Evolutionary conservation across 2,329 filamentous ascomycete genomes (phyloP).

Genomic region (Neofusicoccum kwambonambiense): DNA sequence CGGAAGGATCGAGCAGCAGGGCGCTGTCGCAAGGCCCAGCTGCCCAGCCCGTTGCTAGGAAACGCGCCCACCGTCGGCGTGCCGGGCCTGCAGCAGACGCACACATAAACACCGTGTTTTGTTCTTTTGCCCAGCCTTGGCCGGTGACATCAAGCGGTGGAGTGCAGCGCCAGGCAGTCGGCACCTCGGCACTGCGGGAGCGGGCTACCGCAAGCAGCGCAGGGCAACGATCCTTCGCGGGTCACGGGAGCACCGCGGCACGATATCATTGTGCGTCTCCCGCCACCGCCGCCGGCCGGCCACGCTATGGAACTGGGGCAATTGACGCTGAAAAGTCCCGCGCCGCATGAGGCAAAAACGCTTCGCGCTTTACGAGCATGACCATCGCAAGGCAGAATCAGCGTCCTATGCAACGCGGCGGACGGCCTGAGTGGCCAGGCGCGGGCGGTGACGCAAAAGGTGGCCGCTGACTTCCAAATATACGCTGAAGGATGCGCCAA

Average conservation of each 20-base stretch:
- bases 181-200: not conserved
- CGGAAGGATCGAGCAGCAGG: not conserved
- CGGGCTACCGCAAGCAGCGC: too few relatives aligned
- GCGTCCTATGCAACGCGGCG: not conserved
- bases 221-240: not conserved
- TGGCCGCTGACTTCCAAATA: slow-evolving; percentile 1
- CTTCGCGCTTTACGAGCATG: not conserved
- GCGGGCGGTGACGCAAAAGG: not conserved
- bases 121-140: not conserved
- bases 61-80: not conserved
- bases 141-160: not conserved
- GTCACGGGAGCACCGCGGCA: not conserved
- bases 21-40: not conserved
- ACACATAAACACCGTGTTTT: not conserved
- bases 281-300: slow-evolving; percentile 8
- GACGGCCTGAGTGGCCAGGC: not conserved
- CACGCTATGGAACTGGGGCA: not conserved
- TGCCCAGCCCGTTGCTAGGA: not conserved
- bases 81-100: not conserved
- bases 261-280: not conserved
- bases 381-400: not conserved
- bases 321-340: not conserved
- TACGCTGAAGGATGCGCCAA: slow-evolving; percentile 3
- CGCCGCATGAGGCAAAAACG: not conserved
- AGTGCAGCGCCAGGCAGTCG: not conserved